Percentiles rank a stretch among this genome's conserved stretches.
These are phyloP conservation scores for Pseudonectria buxi DNA, from an alignment of 2,329 filamentous ascomycete species.

Conservation along the genomic window DNA sequence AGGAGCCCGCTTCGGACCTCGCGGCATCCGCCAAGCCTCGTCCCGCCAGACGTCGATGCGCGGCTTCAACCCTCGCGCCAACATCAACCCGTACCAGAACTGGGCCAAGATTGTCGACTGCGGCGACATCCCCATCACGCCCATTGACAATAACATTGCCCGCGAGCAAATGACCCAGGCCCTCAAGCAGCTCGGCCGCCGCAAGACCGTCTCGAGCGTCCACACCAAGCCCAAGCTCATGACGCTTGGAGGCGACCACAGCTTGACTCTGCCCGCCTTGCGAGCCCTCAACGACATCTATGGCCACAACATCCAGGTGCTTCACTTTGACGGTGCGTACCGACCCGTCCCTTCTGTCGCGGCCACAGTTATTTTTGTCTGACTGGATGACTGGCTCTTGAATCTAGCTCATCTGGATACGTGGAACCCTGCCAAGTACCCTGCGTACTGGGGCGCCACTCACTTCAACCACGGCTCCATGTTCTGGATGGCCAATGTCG, in stretches of 20 bases:
- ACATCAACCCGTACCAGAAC: slow-evolving; percentile 75
- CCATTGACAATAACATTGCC: slow-evolving; percentile 79
- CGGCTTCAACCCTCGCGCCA: slow-evolving; percentile 72
- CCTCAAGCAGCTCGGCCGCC: slow-evolving; percentile 58
- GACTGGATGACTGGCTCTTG: slow-evolving; percentile 1
- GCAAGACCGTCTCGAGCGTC: slow-evolving; percentile 31
- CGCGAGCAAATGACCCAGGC: slow-evolving; percentile 78
- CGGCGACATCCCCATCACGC: slow-evolving; percentile 81
- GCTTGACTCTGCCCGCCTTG: slow-evolving; percentile 61
- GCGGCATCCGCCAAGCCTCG: slow-evolving; percentile 79
- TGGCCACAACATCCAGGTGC: slow-evolving; percentile 56
- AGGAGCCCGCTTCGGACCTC: slow-evolving; percentile 76
- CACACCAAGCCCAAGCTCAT: slow-evolving; percentile 49
- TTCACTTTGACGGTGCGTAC: slow-evolving; percentile 59
- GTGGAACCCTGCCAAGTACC: slow-evolving; percentile 78
- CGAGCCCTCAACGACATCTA: slow-evolving; percentile 58
- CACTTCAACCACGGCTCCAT: slow-evolving; percentile 84
- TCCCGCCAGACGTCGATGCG: slow-evolving; percentile 72
- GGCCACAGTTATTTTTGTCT: no score
- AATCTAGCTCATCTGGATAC: slow-evolving; percentile 63
- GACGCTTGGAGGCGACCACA: slow-evolving; percentile 68
- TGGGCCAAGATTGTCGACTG: slow-evolving; percentile 84
- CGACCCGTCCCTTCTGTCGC: not conserved
- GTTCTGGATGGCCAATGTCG: slow-evolving; percentile 81
- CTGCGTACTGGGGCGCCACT: slow-evolving; percentile 59